Conservation (phyloP, 2,329 filamentous ascomycete genomes). For the Lasiodiplodia gonubiensis region DNA sequence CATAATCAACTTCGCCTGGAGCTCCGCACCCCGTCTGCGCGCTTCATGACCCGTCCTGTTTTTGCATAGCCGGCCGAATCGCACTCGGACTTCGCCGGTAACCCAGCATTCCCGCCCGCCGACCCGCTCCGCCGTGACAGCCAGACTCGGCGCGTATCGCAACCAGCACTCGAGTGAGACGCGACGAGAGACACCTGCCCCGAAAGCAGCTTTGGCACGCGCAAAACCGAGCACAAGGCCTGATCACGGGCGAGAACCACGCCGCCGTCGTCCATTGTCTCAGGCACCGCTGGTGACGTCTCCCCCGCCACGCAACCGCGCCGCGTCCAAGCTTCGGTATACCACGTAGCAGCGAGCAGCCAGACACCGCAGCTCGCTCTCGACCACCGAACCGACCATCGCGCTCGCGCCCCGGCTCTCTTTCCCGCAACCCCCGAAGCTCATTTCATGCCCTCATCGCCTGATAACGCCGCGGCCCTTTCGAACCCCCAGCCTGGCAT, state of each 20-base stretch:
- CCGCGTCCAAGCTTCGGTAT: slow-evolving; percentile 22
- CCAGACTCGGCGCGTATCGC: slow-evolving; percentile 10
- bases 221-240: slow-evolving; percentile 19
- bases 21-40: slow-evolving; percentile 1
- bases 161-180: slow-evolving; percentile 12
- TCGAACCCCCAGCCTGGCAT: slow-evolving; percentile 43
- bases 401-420: slow-evolving; percentile 4
- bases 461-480: slow-evolving; percentile 39
- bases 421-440: slow-evolving; percentile 1
- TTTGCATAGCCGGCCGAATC: slow-evolving; percentile 11
- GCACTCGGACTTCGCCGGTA: slow-evolving; percentile 16
- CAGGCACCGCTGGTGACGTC: slow-evolving; percentile 25
- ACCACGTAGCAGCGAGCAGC: slow-evolving; percentile 18
- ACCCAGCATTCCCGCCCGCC: slow-evolving; percentile 17
- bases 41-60: slow-evolving; percentile 7
- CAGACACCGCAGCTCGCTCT: slow-evolving; percentile 14
- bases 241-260: slow-evolving; percentile 16
- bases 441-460: slow-evolving; percentile 37
- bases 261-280: slow-evolving; percentile 16
- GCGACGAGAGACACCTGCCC: not conserved
- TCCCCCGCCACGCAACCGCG: slow-evolving; percentile 23
- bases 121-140: slow-evolving; percentile 17
- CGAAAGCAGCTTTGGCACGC: slow-evolving; percentile 14
- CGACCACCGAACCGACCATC: not conserved
- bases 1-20: not conserved